These are phyloP conservation scores for Aspergillus neotritici DNA, from an alignment of 2,329 filamentous ascomycete species.

Conservation along the genomic window DNA sequence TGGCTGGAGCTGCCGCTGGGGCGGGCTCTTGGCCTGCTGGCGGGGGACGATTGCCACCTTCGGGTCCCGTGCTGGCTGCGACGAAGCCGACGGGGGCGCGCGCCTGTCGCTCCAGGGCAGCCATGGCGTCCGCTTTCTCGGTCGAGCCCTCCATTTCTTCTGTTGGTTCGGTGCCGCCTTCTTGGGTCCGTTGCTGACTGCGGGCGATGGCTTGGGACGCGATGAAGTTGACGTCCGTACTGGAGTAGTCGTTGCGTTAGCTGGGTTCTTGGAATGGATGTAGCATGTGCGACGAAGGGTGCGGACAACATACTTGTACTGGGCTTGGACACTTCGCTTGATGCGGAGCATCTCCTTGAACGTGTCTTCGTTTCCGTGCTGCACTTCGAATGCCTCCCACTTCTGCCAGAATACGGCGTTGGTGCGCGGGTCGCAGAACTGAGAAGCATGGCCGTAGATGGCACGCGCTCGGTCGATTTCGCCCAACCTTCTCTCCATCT, in stretches of 20 bases:
- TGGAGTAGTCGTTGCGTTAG: slow-evolving; percentile 35
- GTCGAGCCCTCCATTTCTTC: slow-evolving; percentile 42
- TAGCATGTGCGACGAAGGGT: background rate
- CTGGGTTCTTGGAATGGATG: background rate
- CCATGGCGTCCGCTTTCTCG: slow-evolving; percentile 72
- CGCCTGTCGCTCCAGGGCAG: slow-evolving; percentile 79
- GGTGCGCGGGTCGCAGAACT: slow-evolving; percentile 93
- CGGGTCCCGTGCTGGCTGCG: slow-evolving; percentile 69
- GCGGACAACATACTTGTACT: slow-evolving; percentile 67
- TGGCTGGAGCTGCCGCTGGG: slow-evolving; percentile 48
- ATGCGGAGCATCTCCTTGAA: slow-evolving; percentile 99
- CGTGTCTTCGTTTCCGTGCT: slow-evolving; percentile 97
- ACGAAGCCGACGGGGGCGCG: slow-evolving; percentile 87
- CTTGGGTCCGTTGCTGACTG: slow-evolving; percentile 55
- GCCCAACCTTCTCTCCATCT: slow-evolving; percentile 86
- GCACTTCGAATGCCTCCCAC: slow-evolving; percentile 96
- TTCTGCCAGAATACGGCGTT: slow-evolving; percentile 89
- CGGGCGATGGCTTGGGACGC: slow-evolving; percentile 89
- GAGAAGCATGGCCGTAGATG: slow-evolving; percentile 92
- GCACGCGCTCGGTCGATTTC: slow-evolving; percentile 92
- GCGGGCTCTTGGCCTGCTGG: slow-evolving; percentile 27
- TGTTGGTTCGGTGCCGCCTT: slow-evolving; percentile 21
- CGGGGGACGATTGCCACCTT: slow-evolving; percentile 52
- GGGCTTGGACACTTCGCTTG: slow-evolving; percentile 93
- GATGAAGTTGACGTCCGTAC: slow-evolving; percentile 96